A percentile compares a stretch with the other conserved stretches of the same genome.
Evolutionary conservation across 1,284 basidiomycete species (phyloP).

Genomic region (Malassezia furfur): DNA sequence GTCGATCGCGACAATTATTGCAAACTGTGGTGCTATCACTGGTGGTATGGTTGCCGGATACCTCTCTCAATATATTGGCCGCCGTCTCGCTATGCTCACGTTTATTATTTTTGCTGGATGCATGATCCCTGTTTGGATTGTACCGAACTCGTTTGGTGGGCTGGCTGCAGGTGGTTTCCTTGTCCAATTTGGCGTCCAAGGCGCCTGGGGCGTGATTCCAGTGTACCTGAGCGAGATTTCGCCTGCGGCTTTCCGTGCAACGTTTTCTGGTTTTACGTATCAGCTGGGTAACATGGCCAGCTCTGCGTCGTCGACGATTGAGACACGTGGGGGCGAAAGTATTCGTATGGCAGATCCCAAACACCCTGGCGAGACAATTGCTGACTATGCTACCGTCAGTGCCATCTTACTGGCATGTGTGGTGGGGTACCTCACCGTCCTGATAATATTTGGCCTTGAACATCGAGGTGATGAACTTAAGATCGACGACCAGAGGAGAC

Average conservation of each 20-base stretch:
- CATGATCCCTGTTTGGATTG: slow-evolving; percentile 48
- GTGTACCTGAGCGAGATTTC: slow-evolving; percentile 82
- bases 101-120: slow-evolving; percentile 45
- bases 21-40: slow-evolving; percentile 65
- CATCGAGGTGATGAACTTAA: slow-evolving; percentile 70
- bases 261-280: slow-evolving; percentile 83
- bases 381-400: slow-evolving; percentile 76
- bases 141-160: slow-evolving; percentile 47
- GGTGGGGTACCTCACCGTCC: slow-evolving; percentile 43
- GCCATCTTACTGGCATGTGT: slow-evolving; percentile 70
- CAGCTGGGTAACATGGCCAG: slow-evolving; percentile 69
- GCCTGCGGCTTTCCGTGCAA: slow-evolving; percentile 82
- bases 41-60: slow-evolving; percentile 72
- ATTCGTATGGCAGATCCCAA: slow-evolving; percentile 42
- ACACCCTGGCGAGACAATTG: slow-evolving; percentile 49
- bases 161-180: slow-evolving; percentile 53
- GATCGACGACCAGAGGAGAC: slow-evolving; percentile 69
- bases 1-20: slow-evolving; percentile 80
- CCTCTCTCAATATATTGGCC: slow-evolving; percentile 72
- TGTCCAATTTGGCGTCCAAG: slow-evolving; percentile 47
- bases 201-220: slow-evolving; percentile 59
- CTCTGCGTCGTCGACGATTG: slow-evolving; percentile 78
- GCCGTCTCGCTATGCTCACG: slow-evolving; percentile 73
- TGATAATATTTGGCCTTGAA: slow-evolving; percentile 36
- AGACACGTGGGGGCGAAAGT: slow-evolving; percentile 59